Evolutionary conservation across 2,329 filamentous ascomycete species (phyloP).

Genomic region (Paraphaeosphaeria sporulosa): DNA sequence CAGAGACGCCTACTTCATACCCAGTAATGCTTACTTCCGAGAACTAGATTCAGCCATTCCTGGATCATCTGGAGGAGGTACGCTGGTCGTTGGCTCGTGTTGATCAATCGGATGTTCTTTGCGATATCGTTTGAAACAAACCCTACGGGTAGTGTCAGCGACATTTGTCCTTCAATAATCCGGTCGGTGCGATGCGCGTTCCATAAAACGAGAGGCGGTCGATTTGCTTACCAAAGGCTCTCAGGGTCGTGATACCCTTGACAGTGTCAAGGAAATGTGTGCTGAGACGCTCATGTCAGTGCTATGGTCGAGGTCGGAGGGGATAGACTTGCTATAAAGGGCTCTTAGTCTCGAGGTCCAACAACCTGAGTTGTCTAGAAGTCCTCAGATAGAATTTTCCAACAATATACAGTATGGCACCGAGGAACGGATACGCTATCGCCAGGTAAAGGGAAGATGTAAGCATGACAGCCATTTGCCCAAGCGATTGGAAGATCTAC

Average conservation of each 20-base stretch:
- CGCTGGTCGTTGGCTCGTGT: constrained; percentile 48
- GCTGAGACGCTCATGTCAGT: constrained; percentile 1
- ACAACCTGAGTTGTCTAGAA: constrained; percentile 54
- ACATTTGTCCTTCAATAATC: constrained; percentile 18
- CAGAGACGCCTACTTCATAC: too few species aligned
- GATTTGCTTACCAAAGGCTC: constrained; percentile 49
- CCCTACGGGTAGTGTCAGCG: background rate
- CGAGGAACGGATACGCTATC: constrained; percentile 42
- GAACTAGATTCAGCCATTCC: constrained; percentile 48
- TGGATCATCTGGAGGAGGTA: constrained; percentile 53
- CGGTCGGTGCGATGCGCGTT: background rate
- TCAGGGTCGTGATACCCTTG: constrained; percentile 55
- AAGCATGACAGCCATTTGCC: constrained; percentile 23
- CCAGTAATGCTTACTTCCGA: too few species aligned
- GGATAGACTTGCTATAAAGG: constrained; percentile 48
- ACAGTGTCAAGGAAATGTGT: constrained; percentile 60
- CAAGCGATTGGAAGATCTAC: constrained; percentile 11
- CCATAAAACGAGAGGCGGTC: background rate
- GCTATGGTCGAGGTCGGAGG: background rate
- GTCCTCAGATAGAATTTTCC: constrained; percentile 54
- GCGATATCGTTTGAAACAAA: constrained; percentile 11
- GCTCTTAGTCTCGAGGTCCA: constrained; percentile 59
- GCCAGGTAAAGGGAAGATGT: constrained; percentile 38
- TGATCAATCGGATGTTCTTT: constrained; percentile 39
- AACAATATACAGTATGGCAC: constrained; percentile 46